These are phyloP conservation scores for Mentha longifolia DNA, from an alignment of 257 asterid species.

Conservation along the genomic window DNA sequence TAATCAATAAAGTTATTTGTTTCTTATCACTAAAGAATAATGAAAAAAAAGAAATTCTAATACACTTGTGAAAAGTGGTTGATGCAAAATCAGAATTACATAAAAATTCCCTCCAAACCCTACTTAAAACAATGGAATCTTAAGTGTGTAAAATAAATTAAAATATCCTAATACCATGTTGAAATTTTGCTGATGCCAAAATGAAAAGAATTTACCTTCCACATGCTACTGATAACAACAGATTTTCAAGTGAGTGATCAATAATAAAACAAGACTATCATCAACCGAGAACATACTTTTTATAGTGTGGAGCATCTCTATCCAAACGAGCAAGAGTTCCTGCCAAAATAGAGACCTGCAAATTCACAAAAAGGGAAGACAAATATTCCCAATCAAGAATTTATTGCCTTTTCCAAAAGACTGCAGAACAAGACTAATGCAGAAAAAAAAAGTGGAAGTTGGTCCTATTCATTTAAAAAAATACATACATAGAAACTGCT, in stretches of 20 bases:
- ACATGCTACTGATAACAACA: conserved; percentile 25
- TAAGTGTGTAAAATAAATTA: conserved; percentile 3
- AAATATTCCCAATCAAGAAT: conserved; percentile 24
- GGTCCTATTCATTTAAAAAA: background rate
- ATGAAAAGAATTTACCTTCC: conserved; percentile 15
- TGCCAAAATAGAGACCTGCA: conserved; percentile 96
- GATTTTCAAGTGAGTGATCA: conserved; percentile 27
- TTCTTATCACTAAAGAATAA: too few species aligned
- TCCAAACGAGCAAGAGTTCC: conserved; percentile 99
- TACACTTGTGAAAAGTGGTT: background rate
- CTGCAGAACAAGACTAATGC: conserved; percentile 15
- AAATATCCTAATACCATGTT: conserved; percentile 10
- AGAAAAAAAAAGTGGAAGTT: conserved; percentile 5
- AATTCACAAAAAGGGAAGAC: conserved; percentile 35
- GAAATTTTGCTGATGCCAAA: background rate
- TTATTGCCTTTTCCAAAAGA: conserved; percentile 4
- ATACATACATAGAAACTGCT: conserved; percentile 7
- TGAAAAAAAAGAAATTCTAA: too few species aligned
- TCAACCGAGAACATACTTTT: conserved; percentile 61
- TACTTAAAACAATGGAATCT: conserved; percentile 25
- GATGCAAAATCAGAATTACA: conserved; percentile 16
- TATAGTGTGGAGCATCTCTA: conserved; percentile 96
- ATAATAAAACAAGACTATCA: conserved; percentile 7
- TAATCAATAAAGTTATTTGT: too few species aligned
- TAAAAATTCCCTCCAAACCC: conserved; percentile 18